Base-by-base conservation (phyloP, 2,329 filamentous ascomycete species). In the Ambrosiella xylebori region DNA sequence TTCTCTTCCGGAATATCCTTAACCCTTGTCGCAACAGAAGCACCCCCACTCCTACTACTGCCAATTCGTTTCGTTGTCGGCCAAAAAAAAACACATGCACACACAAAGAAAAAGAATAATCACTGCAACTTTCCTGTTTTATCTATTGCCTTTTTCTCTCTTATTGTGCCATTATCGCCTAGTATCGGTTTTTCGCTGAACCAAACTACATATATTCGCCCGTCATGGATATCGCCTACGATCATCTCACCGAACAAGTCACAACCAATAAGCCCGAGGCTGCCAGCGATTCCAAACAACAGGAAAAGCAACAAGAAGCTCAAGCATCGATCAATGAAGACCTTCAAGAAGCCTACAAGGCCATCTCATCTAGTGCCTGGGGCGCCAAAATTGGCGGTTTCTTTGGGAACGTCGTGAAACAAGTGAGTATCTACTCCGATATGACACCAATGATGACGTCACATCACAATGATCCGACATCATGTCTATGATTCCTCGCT, bases 141-240 rank as follows among this genome's bases (percentile, higher is more conserved):
- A 27, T 27, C 5, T 27, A 27, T 3, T 27, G 27, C 4, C 27
- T 27, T 27, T 4, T 27, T 27, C 27, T 27, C 27, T 4, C 27
- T 27, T 27, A 27, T 27, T 27, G 27, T 27, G 27, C 27, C 4
- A 27, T 27, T 27, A 27, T 27, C 27, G 27, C 27, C 27, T 3
- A 27, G 27, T 27, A 27, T 15, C 44, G 3, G 7, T 47, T 5
- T 8, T 4, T 19, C 44, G 44, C 19, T 17, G n/a, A 13, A 47
- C n/a, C 11, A 47, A 38, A 38, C n/a, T 17, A 57, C 50, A 39
- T 27, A 17, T 5, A 27, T 13, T 35, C 13, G 12, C 56, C 49
- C 53, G 66, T 63, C 63, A 97, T 98, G 93, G 93, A 98, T 79
- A 77, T 94, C 67, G 90, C 90, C 50, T 98, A 97, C 78, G 93